phyloP scores from a whole-genome alignment of 306 rosid species.

The Acacia crassicarpa region DNA sequence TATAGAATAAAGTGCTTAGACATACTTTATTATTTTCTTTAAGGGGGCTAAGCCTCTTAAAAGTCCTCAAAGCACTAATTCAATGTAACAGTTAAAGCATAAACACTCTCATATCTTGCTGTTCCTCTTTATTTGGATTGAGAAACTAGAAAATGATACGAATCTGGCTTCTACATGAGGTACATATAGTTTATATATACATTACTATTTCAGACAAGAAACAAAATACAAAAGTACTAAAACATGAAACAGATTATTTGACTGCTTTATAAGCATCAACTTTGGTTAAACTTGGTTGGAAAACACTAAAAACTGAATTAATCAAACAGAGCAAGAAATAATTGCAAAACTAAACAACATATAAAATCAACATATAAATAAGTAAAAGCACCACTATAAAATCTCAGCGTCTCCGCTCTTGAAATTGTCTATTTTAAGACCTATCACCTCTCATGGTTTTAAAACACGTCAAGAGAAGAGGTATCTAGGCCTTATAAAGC shows the following conservation, averaged over 20 bases:
- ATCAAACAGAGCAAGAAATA: neutral
- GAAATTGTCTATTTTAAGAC: too few species aligned
- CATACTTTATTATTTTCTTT: conserved; percentile 18
- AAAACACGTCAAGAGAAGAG: too few species aligned
- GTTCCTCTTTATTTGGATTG: neutral
- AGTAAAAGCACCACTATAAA: too few species aligned
- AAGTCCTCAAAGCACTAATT: neutral
- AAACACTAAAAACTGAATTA: neutral
- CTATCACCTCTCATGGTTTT: too few species aligned
- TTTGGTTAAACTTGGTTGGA: neutral
- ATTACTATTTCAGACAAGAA: neutral
- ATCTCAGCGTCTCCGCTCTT: too few species aligned
- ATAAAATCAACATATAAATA: neutral
- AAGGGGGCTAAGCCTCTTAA: neutral
- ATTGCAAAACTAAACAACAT: neutral
- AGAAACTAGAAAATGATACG: conserved; percentile 2
- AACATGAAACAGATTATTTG: neutral
- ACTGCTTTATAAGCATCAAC: neutral
- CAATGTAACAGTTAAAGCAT: conserved; percentile 51
- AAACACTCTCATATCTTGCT: conserved; percentile 2
- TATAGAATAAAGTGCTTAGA: conserved; percentile 39
- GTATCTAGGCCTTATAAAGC: too few species aligned
- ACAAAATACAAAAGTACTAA: neutral
- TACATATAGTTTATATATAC: neutral
- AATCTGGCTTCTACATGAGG: neutral